These are phyloP conservation scores for carrot (Daucus carota) DNA, from an alignment of 129 eudicot species.

Conservation along the genomic window DNA sequence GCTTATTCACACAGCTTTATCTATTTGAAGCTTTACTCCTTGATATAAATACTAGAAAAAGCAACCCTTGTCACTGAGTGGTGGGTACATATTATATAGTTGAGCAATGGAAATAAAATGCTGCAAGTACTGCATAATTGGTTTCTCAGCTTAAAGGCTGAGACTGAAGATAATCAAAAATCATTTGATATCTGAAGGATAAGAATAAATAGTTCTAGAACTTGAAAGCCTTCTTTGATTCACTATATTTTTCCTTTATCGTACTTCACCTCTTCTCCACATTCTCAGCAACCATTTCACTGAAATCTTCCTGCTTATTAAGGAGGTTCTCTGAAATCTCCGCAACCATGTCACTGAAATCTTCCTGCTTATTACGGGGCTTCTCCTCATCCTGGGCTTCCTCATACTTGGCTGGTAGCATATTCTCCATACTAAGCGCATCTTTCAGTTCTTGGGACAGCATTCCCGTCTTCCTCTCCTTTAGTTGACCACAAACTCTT, in stretches of 20 bases:
- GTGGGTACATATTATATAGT: too few relatives aligned
- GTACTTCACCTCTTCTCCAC: conserved; percentile 73
- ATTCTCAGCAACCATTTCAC: conserved; percentile 98
- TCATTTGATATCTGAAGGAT: neutral
- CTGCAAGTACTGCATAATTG: neutral
- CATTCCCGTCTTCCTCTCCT: conserved; percentile 31
- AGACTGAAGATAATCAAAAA: neutral
- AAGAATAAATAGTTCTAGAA: conserved; percentile 24
- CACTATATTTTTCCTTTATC: conserved; percentile 67
- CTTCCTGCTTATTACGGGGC: conserved; percentile 98
- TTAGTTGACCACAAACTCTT: conserved; percentile 37
- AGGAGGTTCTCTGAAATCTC: conserved; percentile 99
- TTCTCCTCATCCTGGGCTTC: conserved; percentile 97
- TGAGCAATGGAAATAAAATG: neutral
- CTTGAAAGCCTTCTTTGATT: conserved; percentile 86
- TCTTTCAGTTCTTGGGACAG: too few relatives aligned
- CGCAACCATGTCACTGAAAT: conserved; percentile 98
- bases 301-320: conserved; percentile 98
- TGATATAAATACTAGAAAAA: neutral
- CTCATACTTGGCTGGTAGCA: conserved; percentile 77
- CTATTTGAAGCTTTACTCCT: neutral
- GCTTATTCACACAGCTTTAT: neutral
- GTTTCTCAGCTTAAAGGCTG: too few relatives aligned
- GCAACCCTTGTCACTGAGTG: neutral
- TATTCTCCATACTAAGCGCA: conserved; percentile 53